These are phyloP conservation scores for Ploettnerulaceae sp. DNA, from an alignment of 2,329 filamentous ascomycete genomes.

Conservation along the genomic window DNA sequence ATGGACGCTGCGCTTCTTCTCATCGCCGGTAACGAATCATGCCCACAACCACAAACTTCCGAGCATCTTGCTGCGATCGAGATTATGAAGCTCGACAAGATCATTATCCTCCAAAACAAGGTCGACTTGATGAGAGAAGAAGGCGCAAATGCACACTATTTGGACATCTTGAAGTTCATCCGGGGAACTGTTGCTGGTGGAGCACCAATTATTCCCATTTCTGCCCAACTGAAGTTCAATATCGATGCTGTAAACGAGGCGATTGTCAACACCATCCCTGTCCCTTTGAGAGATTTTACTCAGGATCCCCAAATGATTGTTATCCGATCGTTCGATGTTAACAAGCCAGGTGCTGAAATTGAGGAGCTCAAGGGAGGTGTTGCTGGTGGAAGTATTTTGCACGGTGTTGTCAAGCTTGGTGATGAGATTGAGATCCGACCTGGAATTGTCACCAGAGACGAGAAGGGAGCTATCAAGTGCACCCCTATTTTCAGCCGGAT, in stretches of 20 bases:
- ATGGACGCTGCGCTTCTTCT: conserved; percentile 97
- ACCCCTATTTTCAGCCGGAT: conserved; percentile 95
- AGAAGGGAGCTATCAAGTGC: conserved; percentile 90
- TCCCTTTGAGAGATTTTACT: conserved; percentile 85
- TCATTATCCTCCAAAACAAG: conserved; percentile 99
- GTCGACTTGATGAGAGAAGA: conserved; percentile 98
- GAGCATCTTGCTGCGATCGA: conserved; percentile 98
- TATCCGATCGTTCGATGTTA: conserved; percentile 98
- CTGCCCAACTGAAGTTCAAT: conserved; percentile 98
- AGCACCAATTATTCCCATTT: conserved; percentile 91
- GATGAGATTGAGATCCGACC: conserved; percentile 98
- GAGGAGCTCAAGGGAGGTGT: conserved; percentile 98
- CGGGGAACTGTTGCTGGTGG: conserved; percentile 94
- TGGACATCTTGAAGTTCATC: conserved; percentile 98
- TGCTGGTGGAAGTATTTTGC: conserved; percentile 92
- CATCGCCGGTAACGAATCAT: conserved; percentile 97
- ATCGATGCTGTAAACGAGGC: conserved; percentile 97
- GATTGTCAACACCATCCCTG: conserved; percentile 90
- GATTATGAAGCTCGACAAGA: conserved; percentile 99
- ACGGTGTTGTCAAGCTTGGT: conserved; percentile 92
- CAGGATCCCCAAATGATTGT: conserved; percentile 97
- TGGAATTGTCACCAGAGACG: conserved; percentile 96
- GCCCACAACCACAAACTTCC: conserved; percentile 96
- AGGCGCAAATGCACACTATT: conserved; percentile 86
- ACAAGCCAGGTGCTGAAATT: conserved; percentile 98